Evolutionary conservation across 2,329 filamentous ascomycete species (phyloP), one percentile per base, ranked within the genome.

Genomic region (Alternaria arborescens): DNA sequence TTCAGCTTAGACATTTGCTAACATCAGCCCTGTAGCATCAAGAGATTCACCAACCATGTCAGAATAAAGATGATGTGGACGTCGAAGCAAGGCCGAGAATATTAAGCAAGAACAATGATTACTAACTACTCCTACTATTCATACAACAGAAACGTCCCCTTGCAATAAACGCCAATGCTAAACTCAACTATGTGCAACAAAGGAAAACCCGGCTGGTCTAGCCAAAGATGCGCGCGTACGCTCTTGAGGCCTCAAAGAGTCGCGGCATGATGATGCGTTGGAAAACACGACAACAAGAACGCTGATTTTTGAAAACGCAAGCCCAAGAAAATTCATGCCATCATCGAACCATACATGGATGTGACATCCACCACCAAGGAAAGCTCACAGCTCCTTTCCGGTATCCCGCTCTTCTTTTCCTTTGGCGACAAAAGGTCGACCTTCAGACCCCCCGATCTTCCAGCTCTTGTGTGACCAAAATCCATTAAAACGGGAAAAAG

Each of bases 371-470:
- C 7, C 38, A 18, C 10, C 54, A 43, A 47, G 16, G n/a, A n/a
- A 28, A 28, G 8, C 34, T 24, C 11, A n/a, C 16, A 28, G n/a
- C 24, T 52, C 22, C 40, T 42, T 42, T 16, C 20, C 20, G 20
- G 34, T 46, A 24, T 50, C 30, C 20, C 30, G 26, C 32, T 42
- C 24, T 8, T 18, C 18, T 28, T 18, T 53, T 30, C 18, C 32
- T 41, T 54, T 11, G 38, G 43, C 11, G 12, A 51, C 44, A 56
- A 56, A 50, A 60, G 40, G 48, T 40, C 55, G 44, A 56, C 71
- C 62, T 71, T 74, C 70, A 57, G 66, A 72, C 71, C 72, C 72
- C 72, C 72, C 72, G 72, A 75, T 72, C 71, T 63, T 74, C 65
- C 60, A 67, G 70, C 59, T 58, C 55, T 61, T 61, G 26, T 51